A percentile compares a stretch with the other conserved stretches of the same genome.
These are phyloP conservation scores for Sapria himalayana DNA, from an alignment of 345 rosid genomes.

Conservation along the genomic window DNA sequence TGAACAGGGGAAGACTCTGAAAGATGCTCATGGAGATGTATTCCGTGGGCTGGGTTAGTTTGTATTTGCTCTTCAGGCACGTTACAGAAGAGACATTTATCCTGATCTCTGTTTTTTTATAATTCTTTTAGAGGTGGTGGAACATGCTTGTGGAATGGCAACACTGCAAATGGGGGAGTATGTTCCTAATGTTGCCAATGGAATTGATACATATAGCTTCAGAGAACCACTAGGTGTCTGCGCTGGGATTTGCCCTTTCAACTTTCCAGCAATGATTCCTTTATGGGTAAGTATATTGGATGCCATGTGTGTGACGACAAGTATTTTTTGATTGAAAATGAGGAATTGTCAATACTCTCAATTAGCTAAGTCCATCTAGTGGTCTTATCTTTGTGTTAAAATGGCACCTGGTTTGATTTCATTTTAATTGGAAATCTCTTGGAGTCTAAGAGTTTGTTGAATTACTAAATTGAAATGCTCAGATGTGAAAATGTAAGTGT, in stretches of 20 bases:
- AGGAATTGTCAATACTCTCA: neutral
- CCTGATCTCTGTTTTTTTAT: neutral
- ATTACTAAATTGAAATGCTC: no score
- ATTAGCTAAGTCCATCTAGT: no score
- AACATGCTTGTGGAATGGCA: slow-evolving; percentile 97
- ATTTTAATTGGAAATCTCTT: no score
- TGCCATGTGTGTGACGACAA: no score
- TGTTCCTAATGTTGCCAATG: slow-evolving; percentile 67
- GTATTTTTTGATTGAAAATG: no score
- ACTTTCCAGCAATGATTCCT: slow-evolving; percentile 99
- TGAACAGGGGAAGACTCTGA: slow-evolving; percentile 92
- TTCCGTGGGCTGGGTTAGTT: slow-evolving; percentile 80
- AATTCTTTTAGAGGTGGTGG: slow-evolving; percentile 69
- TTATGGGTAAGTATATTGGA: slow-evolving; percentile 93
- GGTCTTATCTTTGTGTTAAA: no score
- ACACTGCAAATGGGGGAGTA: slow-evolving; percentile 92
- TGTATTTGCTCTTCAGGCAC: neutral
- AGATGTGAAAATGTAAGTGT: slow-evolving; percentile 1
- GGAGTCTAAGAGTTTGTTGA: no score
- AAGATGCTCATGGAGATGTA: slow-evolving; percentile 96
- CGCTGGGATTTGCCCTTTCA: slow-evolving; percentile 96
- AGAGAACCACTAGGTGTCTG: slow-evolving; percentile 96
- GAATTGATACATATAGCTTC: slow-evolving; percentile 79
- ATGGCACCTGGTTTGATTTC: no score
- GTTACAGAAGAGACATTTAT: slow-evolving; percentile 3